Conservation (phyloP, 441 rosid species). For the Capsella rubella region DNA sequence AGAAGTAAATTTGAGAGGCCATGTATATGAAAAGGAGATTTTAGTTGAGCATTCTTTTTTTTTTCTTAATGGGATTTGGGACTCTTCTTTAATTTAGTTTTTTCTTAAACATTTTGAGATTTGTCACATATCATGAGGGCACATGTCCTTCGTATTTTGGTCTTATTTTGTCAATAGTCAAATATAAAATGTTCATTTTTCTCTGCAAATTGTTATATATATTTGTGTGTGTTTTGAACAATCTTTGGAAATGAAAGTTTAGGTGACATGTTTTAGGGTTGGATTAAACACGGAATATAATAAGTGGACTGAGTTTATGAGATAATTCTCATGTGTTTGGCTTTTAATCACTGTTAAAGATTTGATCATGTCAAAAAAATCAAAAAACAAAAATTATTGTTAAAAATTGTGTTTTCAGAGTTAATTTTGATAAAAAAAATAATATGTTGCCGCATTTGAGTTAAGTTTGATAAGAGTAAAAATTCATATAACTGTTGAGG, state of each 20-base stretch:
- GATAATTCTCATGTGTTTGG: not conserved
- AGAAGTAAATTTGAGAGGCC: slow-evolving; percentile 6
- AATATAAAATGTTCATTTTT: slow-evolving; percentile 2
- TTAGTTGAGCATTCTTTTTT: slow-evolving; percentile 10
- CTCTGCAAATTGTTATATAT: not conserved
- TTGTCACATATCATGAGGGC: not conserved
- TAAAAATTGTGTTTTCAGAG: too few relatives aligned
- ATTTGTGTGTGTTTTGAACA: not conserved
- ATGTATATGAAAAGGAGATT: slow-evolving; percentile 22
- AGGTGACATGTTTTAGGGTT: too few relatives aligned
- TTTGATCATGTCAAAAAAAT: not conserved
- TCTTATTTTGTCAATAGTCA: slow-evolving; percentile 23
- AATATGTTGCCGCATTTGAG: too few relatives aligned
- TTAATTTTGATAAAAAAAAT: too few relatives aligned
- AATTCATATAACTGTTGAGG: too few relatives aligned
- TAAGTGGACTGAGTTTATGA: not conserved
- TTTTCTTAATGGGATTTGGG: not conserved
- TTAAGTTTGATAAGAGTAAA: too few relatives aligned
- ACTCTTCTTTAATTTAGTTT: not conserved
- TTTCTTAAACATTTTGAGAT: not conserved
- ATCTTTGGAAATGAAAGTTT: not conserved
- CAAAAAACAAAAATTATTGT: too few relatives aligned
- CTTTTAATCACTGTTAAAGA: not conserved
- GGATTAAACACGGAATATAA: not conserved
- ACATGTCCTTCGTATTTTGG: slow-evolving; percentile 6